Percentiles rank a stretch among this genome's conserved stretches.
Conservation (phyloP, 257 asterid species). For the Penstemon davidsonii region DNA sequence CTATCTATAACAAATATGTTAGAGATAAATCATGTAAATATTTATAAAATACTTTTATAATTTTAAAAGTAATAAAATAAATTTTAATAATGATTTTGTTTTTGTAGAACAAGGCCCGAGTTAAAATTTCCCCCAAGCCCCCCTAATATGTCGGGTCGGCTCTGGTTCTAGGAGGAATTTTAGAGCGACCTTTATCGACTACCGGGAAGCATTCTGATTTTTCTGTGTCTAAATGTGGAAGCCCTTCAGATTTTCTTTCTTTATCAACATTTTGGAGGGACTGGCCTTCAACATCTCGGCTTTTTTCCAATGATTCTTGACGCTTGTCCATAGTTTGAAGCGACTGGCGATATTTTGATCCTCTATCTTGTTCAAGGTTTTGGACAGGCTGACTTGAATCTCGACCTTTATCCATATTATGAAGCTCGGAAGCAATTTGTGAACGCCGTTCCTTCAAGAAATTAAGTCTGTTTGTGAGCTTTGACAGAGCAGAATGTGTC, state of each 20-base stretch:
- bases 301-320: conserved; percentile 9
- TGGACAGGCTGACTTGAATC: conserved; percentile 26
- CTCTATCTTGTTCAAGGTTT: conserved; percentile 41
- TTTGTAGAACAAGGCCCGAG: too few relatives aligned
- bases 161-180: conserved; percentile 48
- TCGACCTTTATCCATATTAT: conserved; percentile 53
- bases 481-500: conserved; percentile 75
- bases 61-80: too few relatives aligned
- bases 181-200: conserved; percentile 47
- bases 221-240: conserved; percentile 55
- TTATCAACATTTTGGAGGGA: conserved; percentile 30
- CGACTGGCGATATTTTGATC: conserved; percentile 39
- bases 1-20: too few relatives aligned
- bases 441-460: conserved; percentile 90
- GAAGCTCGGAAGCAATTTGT: conserved; percentile 70
- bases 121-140: too few relatives aligned
- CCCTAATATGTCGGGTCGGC: too few relatives aligned
- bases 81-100: too few relatives aligned
- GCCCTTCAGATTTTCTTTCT: conserved; percentile 41
- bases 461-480: conserved; percentile 85
- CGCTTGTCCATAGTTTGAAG: conserved; percentile 2
- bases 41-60: too few relatives aligned
- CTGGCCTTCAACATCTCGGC: conserved; percentile 23
- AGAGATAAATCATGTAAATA: too few relatives aligned
- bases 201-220: conserved; percentile 60